Percentiles rank a stretch among this genome's conserved stretches.
Evolutionary conservation across 345 rosid genomes (phyloP).

Genomic region (Xanthoceras sorbifolium): DNA sequence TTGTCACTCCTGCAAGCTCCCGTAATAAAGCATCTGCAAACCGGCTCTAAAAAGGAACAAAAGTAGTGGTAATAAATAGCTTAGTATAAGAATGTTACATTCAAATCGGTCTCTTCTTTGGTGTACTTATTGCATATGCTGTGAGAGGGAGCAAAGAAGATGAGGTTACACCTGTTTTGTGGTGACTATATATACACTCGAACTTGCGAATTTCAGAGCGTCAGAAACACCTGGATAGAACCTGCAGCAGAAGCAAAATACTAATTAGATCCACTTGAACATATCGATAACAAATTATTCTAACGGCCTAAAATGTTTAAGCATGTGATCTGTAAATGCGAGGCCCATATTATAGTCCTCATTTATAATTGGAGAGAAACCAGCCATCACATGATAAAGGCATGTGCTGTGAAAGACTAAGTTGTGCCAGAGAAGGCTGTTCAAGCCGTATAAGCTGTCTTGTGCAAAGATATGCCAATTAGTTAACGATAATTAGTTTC

Average conservation of each 20-base stretch:
- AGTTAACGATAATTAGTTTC: background rate
- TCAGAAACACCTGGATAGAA: slow-evolving; percentile 92
- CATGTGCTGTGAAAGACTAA: background rate
- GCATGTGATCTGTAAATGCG: background rate
- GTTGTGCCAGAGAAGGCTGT: background rate
- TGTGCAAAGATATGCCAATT: background rate
- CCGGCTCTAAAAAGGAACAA: slow-evolving; percentile 50
- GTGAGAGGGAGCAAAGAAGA: background rate
- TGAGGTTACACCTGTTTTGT: slow-evolving; percentile 68
- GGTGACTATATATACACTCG: slow-evolving; percentile 74
- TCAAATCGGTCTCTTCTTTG: background rate
- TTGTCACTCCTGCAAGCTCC: slow-evolving; percentile 72
- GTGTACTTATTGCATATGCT: background rate
- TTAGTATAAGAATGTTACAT: background rate
- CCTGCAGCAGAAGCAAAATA: slow-evolving; percentile 43
- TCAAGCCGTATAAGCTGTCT: background rate
- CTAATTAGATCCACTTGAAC: background rate
- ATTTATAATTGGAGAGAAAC: background rate
- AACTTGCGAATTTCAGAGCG: slow-evolving; percentile 81
- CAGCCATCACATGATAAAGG: background rate
- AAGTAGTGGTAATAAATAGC: background rate
- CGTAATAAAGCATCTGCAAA: slow-evolving; percentile 77
- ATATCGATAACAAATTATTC: background rate
- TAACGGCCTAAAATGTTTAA: slow-evolving; percentile 1
- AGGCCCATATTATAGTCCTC: background rate